Percentiles rank a stretch among this genome's conserved stretches.
Evolutionary conservation across 2,329 filamentous ascomycete genomes (phyloP).

Genomic region (Chrysoporthe cubensis): DNA sequence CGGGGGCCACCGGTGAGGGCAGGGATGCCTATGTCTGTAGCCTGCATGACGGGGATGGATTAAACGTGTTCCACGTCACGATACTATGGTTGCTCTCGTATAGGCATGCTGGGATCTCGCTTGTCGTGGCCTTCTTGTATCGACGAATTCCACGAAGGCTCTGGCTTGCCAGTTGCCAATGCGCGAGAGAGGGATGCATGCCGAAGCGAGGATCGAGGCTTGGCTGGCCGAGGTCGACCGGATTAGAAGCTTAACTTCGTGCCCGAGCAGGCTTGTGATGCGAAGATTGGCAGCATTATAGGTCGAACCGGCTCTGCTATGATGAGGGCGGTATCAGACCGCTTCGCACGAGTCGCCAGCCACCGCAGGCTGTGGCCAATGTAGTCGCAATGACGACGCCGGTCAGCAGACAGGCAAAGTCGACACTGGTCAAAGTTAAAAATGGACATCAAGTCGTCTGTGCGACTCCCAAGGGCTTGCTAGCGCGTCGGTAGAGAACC

Average conservation of each 20-base stretch:
- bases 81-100: not conserved
- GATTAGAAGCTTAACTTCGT: not conserved
- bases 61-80: slow-evolving; percentile 1
- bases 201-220: not conserved
- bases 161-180: not conserved
- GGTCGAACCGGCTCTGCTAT: not conserved
- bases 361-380: not conserved
- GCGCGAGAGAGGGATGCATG: slow-evolving; percentile 1
- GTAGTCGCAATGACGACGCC: slow-evolving; percentile 18
- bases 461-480: not conserved
- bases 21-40: not conserved
- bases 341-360: not conserved
- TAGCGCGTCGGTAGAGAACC: slow-evolving; percentile 20
- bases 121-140: not conserved
- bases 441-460: not conserved
- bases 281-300: not conserved
- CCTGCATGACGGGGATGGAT: not conserved
- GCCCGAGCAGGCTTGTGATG: not conserved
- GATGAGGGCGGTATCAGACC: not conserved
- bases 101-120: not conserved
- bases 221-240: slow-evolving; percentile 12
- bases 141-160: slow-evolving; percentile 6
- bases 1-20: not conserved
- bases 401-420: slow-evolving; percentile 24
- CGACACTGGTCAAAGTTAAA: too few relatives aligned